Percentiles rank a stretch among this genome's conserved stretches.
phyloP scores from a whole-genome alignment of 2,329 filamentous ascomycete species.

The Aureobasidium sp. region DNA sequence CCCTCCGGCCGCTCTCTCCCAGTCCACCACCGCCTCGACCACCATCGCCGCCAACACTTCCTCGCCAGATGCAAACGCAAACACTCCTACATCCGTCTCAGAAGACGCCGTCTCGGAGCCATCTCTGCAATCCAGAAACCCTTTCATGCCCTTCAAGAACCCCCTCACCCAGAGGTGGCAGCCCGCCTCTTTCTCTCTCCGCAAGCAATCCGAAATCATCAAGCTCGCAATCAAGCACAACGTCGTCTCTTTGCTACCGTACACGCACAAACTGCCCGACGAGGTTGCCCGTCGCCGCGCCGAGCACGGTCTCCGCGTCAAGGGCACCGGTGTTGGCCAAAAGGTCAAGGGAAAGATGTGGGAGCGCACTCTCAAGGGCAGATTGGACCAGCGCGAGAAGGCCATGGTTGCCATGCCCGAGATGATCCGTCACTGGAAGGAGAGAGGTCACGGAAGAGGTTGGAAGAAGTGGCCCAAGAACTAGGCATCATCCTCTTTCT shows the following conservation, averaged over 20 bases:
- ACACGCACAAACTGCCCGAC: slow-evolving; percentile 35
- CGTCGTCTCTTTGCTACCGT: slow-evolving; percentile 27
- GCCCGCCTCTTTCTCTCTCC: slow-evolving; percentile 70
- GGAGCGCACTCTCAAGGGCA: slow-evolving; percentile 77
- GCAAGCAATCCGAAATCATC: slow-evolving; percentile 82
- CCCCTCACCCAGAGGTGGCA: slow-evolving; percentile 73
- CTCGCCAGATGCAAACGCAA: slow-evolving; percentile 35
- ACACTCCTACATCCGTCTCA: slow-evolving; percentile 28
- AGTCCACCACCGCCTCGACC: slow-evolving; percentile 20
- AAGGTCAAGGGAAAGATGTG: slow-evolving; percentile 90
- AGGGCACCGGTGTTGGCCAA: slow-evolving; percentile 80
- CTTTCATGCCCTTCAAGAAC: slow-evolving; percentile 74
- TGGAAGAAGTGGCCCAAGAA: slow-evolving; percentile 66
- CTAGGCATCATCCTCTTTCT: not conserved
- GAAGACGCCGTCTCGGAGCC: slow-evolving; percentile 30
- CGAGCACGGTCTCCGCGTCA: slow-evolving; percentile 73
- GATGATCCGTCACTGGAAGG: slow-evolving; percentile 87
- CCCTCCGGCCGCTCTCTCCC: slow-evolving; percentile 54
- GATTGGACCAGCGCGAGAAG: slow-evolving; percentile 31
- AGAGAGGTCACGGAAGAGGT: slow-evolving; percentile 68
- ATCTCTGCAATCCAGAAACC: slow-evolving; percentile 45
- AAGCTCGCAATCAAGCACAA: slow-evolving; percentile 63
- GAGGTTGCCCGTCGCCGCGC: slow-evolving; percentile 61
- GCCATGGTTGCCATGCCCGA: slow-evolving; percentile 63
- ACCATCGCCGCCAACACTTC: slow-evolving; percentile 25